Percentiles rank a stretch among this genome's conserved stretches.
Evolutionary conservation across 1,139 yeast species (phyloP).

Genomic region (Yamadazyma dushanensis): DNA sequence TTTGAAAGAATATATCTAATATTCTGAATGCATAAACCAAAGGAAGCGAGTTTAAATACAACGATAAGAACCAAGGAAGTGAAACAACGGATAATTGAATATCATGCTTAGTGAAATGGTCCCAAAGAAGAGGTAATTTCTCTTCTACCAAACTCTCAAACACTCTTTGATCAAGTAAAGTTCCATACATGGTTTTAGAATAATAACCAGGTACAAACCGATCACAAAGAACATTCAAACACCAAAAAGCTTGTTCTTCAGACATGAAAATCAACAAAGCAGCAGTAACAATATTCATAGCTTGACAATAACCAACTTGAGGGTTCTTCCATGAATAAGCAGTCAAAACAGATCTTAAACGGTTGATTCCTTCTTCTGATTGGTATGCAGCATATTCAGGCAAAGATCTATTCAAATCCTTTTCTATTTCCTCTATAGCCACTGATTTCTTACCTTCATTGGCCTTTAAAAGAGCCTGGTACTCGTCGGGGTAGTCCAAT

Average conservation of each 20-base stretch:
- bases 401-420: slow-evolving; percentile 87
- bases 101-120: slow-evolving; percentile 73
- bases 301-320: slow-evolving; percentile 97
- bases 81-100: slow-evolving; percentile 95
- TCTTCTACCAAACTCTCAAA: slow-evolving; percentile 87
- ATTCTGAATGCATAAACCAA: slow-evolving; percentile 89
- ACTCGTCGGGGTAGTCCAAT: slow-evolving; percentile 61
- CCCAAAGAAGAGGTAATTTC: slow-evolving; percentile 88
- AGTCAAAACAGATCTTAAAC: slow-evolving; percentile 82
- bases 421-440: slow-evolving; percentile 95
- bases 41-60: slow-evolving; percentile 93
- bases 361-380: slow-evolving; percentile 74
- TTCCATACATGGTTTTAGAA: slow-evolving; percentile 97
- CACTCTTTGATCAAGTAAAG: slow-evolving; percentile 88
- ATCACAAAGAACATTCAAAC: slow-evolving; percentile 80
- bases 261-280: slow-evolving; percentile 90
- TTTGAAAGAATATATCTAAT: slow-evolving; percentile 85
- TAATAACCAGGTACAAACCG: slow-evolving; percentile 91
- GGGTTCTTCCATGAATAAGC: slow-evolving; percentile 98
- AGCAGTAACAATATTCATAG: slow-evolving; percentile 97
- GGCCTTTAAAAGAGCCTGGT: slow-evolving; percentile 55
- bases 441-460: slow-evolving; percentile 66
- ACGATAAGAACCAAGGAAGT: slow-evolving; percentile 92
- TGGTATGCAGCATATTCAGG: slow-evolving; percentile 98
- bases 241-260: slow-evolving; percentile 98